Base-by-base conservation (phyloP, 768 basidiomycete species). In the Phanerochaete carnosa region DNA sequence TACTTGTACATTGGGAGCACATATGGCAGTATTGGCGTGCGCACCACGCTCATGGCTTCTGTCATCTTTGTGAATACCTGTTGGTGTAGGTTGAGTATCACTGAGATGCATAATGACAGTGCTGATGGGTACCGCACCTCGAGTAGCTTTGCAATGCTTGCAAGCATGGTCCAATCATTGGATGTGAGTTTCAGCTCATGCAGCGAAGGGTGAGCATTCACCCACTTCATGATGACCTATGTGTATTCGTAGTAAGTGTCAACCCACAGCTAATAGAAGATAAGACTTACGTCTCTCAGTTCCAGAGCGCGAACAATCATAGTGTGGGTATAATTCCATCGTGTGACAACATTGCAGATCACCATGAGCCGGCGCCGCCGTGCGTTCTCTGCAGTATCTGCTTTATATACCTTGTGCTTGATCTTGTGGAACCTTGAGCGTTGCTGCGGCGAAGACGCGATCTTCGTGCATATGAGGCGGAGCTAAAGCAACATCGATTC, bases 301-400 rank as follows among this genome's bases (percentile, higher is more conserved):
- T 69, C 35, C 7, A 61, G 57, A 2, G 68, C 75, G 2, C 68
- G 69, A 11, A 61, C 32, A 39, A 75, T 72, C 73, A 75, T 75
- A 1, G 70, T 69, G 55, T 76, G 70, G 16, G 72, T 76, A 28
- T 65, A 76, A 57, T 75, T 74, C 76, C 74, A 76, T 7, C 72
- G 57, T 0, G 72, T 77, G 2, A 51, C 54, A 29, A 76, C 68
- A 65, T 77, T 73, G 4, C 67, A 65, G 9, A 76, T 65, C 11
- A 72, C 71, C 68, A 72, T 70, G 7, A 75, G 62, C 23, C 37
- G 32, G 16, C 56, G 62, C n/a, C 62, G 58, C 3, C 35, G 46
- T 12, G 45, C 47, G 37, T 57, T 57, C 1, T 49, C 39, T 26
- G 32, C 61, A 37, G 9, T 61, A 45, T 16, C 43, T 11, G 19